Conservation (phyloP, 176 grass and related monocot species). For the Oryza meridionalis region DNA sequence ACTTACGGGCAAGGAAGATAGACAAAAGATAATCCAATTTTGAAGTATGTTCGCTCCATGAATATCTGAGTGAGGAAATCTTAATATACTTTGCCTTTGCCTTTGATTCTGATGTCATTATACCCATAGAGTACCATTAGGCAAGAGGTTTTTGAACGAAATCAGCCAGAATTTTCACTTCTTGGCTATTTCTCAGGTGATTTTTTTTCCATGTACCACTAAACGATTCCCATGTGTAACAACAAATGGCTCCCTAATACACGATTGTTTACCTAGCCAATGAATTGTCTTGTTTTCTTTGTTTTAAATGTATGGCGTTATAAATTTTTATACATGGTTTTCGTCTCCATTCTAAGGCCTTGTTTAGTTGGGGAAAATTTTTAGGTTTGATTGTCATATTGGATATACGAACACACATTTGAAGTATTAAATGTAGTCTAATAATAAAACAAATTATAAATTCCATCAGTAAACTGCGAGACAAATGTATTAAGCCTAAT, state of each 20-base stretch:
- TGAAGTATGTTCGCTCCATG: conserved; percentile 21
- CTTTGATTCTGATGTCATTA: conserved; percentile 11
- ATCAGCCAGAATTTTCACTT: conserved; percentile 42
- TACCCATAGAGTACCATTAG: conserved; percentile 5
- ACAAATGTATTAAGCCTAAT: too few relatives aligned
- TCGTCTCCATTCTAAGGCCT: neutral
- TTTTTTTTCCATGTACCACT: conserved; percentile 28
- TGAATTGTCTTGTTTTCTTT: neutral
- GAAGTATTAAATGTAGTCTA: too few relatives aligned
- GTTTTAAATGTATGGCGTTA: neutral
- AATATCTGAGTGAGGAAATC: neutral
- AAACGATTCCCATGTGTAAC: conserved; percentile 27
- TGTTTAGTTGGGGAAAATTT: too few relatives aligned
- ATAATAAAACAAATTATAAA: too few relatives aligned
- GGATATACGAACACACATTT: too few relatives aligned
- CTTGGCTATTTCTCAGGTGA: conserved; percentile 37
- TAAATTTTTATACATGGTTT: neutral
- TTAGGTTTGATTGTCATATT: too few relatives aligned
- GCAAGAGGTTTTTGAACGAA: conserved; percentile 27
- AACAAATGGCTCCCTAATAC: conserved; percentile 23
- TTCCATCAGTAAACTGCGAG: too few relatives aligned
- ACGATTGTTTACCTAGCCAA: conserved; percentile 24
- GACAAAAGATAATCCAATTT: conserved; percentile 23
- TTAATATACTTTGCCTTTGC: neutral
- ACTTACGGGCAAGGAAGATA: conserved; percentile 70